Base-by-base conservation (phyloP, 1,139 yeast species). In the Hyphopichia khmerensis region DNA sequence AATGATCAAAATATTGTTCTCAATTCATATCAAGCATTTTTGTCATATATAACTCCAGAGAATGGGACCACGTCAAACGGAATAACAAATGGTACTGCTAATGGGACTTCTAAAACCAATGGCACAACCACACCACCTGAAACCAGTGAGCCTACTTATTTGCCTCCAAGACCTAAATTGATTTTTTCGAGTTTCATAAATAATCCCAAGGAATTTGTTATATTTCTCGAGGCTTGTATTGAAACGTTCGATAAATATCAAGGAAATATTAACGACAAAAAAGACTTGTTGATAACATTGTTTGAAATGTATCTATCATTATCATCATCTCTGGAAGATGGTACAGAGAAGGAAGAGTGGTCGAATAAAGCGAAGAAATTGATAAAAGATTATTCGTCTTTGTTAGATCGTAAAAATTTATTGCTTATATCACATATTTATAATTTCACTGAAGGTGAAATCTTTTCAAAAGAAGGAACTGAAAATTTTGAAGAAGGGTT, bases 191-290 rank as follows among this genome's bases (percentile, higher is more conserved):
- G 95, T 2, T 95, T 93, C 60, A 80, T 87, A 14, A 80, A 84
- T 53, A 89, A 87, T 57, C 90, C 95, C 0, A 79, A 84, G 55
- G 95, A 91, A 55, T 91, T 93, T 72, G 95, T 91, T 16, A 87
- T 88, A n/a, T 91, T 95, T 51, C 65, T 93, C 43, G 99, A 93
- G 58, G 97, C 98, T 0, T 89, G 97, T 55, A 67, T 90, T 15
- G 89, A 85, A 51, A 77, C 87, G 8, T 87, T 87, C 58, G 91
- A 86, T 46, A 77, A 74, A 47, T 87, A 82, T 56, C 93, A 86
- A 46, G 95, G 95, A 0, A 77, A 81, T 45, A 68, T 69, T 16
- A 77, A 77, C 48, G 96, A 89, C 53, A 80, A 82, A 50, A 77
- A 75, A 43, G 96, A 87, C 39, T 72, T 91, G 31, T 67, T 87